Evolutionary conservation across 352 stramenopile species (phyloP), one percentile per base, ranked within the genome.

Genomic region (Pseudoperonospora humuli): DNA sequence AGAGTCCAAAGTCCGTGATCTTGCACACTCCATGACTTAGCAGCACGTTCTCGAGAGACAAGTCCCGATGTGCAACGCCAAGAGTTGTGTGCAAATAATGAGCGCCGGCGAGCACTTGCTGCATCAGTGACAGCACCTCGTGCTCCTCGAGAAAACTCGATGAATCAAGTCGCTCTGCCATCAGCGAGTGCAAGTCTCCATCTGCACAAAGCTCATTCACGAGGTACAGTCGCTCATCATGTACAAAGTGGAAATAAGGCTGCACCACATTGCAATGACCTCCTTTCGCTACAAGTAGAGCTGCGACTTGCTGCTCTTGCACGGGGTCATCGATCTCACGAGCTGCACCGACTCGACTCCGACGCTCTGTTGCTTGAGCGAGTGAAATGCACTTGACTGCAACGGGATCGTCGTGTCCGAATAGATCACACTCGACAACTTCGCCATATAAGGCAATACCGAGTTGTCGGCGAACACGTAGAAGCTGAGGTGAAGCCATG

Each of bases 1-100:
- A n/a, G 1, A 86, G 54, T 0, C 70, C 74, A 61, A 86, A 86
- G 52, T 84, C 74, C 31, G 68, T 80, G 36, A 82, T 50, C 49
- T 76, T 80, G 7, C 46, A 58, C 59, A 4, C 29, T 31, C 3
- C 55, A 26, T 41, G 37, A 48, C 39, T 5, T 76, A 84, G 52
- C 34, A 84, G 37, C 34, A 80, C 64, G 37, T 83, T 83, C 60
- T 83, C 70, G 3, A 83, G 59, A 27, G 70, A 79, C 28, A 82
- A 39, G 24, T 82, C 70, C 4, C 70, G 63, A 32, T 79, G 68
- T 0, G 68, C 66, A 19, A 81, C 50, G 19, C 60, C 48, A 3
- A 75, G 15, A 1, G 13, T 41, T 9, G 38, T 28, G 31, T 84
- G 71, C 4, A 84, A 60, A 36, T 68, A 81, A 27, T 59, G 7